These are phyloP conservation scores for Trichoderma koningiopsis DNA, from an alignment of 2,329 filamentous ascomycete species.

Conservation along the genomic window DNA sequence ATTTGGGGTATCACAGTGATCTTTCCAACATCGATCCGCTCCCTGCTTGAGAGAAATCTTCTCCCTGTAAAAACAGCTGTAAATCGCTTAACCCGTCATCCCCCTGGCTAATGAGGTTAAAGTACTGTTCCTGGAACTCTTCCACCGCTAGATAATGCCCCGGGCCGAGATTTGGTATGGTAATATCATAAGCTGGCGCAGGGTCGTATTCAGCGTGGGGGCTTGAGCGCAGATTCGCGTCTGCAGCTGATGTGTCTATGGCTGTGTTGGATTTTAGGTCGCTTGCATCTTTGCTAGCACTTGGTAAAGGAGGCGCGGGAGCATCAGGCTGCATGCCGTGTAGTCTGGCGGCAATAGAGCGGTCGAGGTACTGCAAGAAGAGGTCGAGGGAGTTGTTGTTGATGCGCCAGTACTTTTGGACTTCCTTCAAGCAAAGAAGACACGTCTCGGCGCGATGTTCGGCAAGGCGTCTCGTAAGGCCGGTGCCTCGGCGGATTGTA, in stretches of 20 bases:
- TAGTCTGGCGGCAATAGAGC: slow-evolving; percentile 42
- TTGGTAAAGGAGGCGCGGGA: neutral
- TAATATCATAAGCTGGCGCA: neutral
- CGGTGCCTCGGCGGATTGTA: slow-evolving; percentile 38
- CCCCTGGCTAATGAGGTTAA: slow-evolving; percentile 41
- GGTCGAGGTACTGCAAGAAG: slow-evolving; percentile 43
- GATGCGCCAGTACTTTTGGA: slow-evolving; percentile 46
- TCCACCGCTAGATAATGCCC: slow-evolving; percentile 27
- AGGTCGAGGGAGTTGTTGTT: slow-evolving; percentile 45
- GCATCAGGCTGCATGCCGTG: slow-evolving; percentile 30
- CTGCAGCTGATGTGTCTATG: neutral
- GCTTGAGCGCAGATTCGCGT: neutral
- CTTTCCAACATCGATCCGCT: slow-evolving; percentile 4
- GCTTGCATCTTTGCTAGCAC: neutral
- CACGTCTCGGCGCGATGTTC: slow-evolving; percentile 44
- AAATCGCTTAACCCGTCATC: slow-evolving; percentile 41
- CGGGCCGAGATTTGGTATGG: slow-evolving; percentile 7
- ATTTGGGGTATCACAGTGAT: neutral
- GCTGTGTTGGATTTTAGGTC: slow-evolving; percentile 15
- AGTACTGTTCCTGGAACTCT: slow-evolving; percentile 41
- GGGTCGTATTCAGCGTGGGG: neutral
- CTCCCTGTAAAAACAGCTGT: slow-evolving; percentile 38
- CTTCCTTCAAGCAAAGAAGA: slow-evolving; percentile 42
- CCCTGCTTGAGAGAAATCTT: slow-evolving; percentile 35
- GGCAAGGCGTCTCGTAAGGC: slow-evolving; percentile 40